Evolutionary conservation across 306 rosid genomes (phyloP), one percentile per base, ranked within the genome.

Genomic region (Glycyrrhiza uralensis): DNA sequence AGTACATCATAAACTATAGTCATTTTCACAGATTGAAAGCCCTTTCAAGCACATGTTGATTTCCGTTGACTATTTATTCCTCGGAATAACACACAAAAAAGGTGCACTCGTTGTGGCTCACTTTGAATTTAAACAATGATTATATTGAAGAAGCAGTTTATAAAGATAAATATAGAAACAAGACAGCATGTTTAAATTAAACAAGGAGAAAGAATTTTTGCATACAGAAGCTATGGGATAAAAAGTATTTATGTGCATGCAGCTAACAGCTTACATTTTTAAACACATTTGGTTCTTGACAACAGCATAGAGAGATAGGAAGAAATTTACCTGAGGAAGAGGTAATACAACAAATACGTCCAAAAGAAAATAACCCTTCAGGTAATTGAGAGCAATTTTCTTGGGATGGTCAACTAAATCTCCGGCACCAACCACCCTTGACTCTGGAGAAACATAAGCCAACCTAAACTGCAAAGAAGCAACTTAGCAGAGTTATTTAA

Each of bases 351-450:
- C 75, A 64, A 92, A 86, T 30, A 89, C 11, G 81, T 92, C 97
- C 0, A 92, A 4, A 14, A 82, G 12, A 60, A 92, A 84, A 36
- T 56, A 84, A 39, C 97, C 68, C 60, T 55, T 35, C 61, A 92
- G 36, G 78, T 92, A 92, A 79, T 89, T 39, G 17, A 74, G 38
- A 44, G 92, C 97, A 55, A 92, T 89, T 79, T 84, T 78, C 66
- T 72, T 84, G 24, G 97, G 97, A 66, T 87, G 87, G 79, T 89
- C 97, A 66, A 82, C 92, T 69, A 92, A 76, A 56, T 82, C 92
- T 29, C 97, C 97, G 61, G 97, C 90, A 77, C 97, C 97, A 62
- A 92, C 87, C 55, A 89, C 93, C 68, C 50, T 81, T 1, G 98
- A 79, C 71, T 90, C 97, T 0, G 87, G 94, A 66, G 90, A 85